Percentiles rank a stretch among this genome's conserved stretches.
phyloP scores from a whole-genome alignment of 1,284 basidiomycete genomes.

The Fomitopsis palustris region DNA sequence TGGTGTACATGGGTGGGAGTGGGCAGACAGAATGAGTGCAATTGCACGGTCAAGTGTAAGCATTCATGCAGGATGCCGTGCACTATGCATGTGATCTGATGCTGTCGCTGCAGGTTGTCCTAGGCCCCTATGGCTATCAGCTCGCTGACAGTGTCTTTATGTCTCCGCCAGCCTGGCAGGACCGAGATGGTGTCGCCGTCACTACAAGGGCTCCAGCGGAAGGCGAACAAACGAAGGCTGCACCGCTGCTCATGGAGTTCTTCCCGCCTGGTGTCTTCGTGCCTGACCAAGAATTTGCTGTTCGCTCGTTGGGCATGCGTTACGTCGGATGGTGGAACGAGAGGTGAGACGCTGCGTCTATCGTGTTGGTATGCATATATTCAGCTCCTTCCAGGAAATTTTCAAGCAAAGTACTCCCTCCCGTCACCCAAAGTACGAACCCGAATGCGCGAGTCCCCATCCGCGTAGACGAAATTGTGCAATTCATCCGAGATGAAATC shows the following conservation, averaged over 20 bases:
- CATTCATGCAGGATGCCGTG: conserved; percentile 6
- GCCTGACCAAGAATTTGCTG: conserved; percentile 64
- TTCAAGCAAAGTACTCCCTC: conserved; percentile 29
- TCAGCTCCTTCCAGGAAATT: conserved; percentile 27
- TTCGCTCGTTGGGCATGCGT: conserved; percentile 60
- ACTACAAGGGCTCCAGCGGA: conserved; percentile 10
- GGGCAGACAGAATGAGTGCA: conserved; percentile 60
- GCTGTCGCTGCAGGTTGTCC: conserved; percentile 47
- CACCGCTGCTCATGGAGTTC: conserved; percentile 63
- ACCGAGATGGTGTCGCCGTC: neutral
- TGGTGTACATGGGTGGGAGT: conserved; percentile 32
- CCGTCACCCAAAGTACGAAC: conserved; percentile 34
- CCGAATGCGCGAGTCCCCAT: conserved; percentile 43
- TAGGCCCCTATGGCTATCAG: conserved; percentile 72
- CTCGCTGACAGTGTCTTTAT: conserved; percentile 74
- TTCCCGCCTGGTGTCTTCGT: conserved; percentile 73
- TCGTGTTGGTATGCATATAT: neutral
- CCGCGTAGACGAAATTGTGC: conserved; percentile 43
- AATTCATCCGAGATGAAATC: conserved; percentile 35
- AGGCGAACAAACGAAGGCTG: neutral
- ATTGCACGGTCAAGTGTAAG: conserved; percentile 72
- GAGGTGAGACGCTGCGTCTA: conserved; percentile 36
- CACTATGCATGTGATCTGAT: neutral
- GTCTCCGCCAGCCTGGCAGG: conserved; percentile 40
- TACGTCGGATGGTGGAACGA: conserved; percentile 76